A percentile compares a stretch with the other conserved stretches of the same genome.
Evolutionary conservation across 2,329 filamentous ascomycete species (phyloP).

Genomic region (Pseudocercospora pini-densiflorae): DNA sequence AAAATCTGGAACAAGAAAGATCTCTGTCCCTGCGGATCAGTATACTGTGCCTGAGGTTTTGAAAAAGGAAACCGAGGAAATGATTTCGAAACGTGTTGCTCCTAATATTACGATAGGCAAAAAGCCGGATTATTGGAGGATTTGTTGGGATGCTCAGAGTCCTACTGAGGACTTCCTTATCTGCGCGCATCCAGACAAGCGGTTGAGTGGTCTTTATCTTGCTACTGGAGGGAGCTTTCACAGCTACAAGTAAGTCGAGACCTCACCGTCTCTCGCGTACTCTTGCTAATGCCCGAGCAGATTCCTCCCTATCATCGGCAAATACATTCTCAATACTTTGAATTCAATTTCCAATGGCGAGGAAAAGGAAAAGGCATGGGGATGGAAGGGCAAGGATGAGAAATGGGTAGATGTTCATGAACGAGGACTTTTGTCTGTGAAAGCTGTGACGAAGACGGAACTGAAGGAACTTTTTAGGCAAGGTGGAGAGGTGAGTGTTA

Average conservation of each 20-base stretch:
- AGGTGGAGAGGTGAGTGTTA: not conserved
- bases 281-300: conserved; percentile 40
- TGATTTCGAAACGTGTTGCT: conserved; percentile 33
- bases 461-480: conserved; percentile 16
- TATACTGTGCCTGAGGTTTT: conserved; percentile 24
- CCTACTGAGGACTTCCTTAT: conserved; percentile 68
- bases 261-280: not conserved
- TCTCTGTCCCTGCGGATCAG: conserved; percentile 53
- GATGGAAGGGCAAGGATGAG: conserved; percentile 22
- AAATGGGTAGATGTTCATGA: conserved; percentile 28
- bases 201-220: conserved; percentile 59
- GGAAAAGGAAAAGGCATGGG: conserved; percentile 40
- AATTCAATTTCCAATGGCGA: conserved; percentile 42
- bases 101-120: conserved; percentile 41
- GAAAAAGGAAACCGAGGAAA: conserved; percentile 25
- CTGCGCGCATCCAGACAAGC: conserved; percentile 54
- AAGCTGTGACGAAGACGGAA: conserved; percentile 25
- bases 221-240: conserved; percentile 68
- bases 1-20: conserved; percentile 51
- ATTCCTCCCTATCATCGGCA: conserved; percentile 64
- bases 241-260: conserved; percentile 40
- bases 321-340: conserved; percentile 58
- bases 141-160: conserved; percentile 65
- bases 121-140: conserved; percentile 47
- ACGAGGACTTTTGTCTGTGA: conserved; percentile 24